These are phyloP conservation scores for Toxoplasma gondii DNA, from an alignment of 169 alveolate species.

Conservation along the genomic window DNA sequence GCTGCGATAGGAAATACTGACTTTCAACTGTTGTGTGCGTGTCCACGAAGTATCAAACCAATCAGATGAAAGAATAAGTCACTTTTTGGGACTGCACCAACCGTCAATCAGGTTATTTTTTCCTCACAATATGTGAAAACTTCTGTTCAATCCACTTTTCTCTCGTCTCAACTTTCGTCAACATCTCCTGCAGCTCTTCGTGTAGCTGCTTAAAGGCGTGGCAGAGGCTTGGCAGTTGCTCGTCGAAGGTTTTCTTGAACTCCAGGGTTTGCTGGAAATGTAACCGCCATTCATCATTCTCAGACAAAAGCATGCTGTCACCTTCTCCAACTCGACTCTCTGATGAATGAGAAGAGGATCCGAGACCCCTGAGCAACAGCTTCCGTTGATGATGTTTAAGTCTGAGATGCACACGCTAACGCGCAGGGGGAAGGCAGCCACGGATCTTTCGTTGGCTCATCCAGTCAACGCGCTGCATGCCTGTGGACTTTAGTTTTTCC, in stretches of 20 bases:
- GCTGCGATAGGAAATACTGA: too few relatives aligned
- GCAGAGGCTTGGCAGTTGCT: background rate
- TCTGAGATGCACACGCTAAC: slow-evolving; percentile 24
- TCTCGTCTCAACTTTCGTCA: background rate
- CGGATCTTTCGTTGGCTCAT: too few relatives aligned
- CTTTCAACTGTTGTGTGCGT: too few relatives aligned
- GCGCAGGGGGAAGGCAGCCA: background rate
- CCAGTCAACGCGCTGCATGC: too few relatives aligned
- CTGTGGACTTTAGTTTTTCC: too few relatives aligned
- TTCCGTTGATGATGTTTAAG: background rate
- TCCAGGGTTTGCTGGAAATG: slow-evolving; percentile 8
- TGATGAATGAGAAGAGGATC: background rate
- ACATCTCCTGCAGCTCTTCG: background rate
- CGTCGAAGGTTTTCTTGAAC: slow-evolving; percentile 6
- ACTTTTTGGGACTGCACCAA: too few relatives aligned
- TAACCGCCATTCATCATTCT: background rate
- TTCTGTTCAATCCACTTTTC: slow-evolving; percentile 6
- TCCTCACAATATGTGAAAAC: background rate
- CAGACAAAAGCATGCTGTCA: background rate
- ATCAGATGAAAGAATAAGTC: too few relatives aligned
- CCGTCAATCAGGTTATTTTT: background rate
- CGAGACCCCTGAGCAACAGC: background rate
- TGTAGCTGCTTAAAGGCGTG: background rate
- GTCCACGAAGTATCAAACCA: too few relatives aligned
- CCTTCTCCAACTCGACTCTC: background rate